Conservation (phyloP, 345 rosid species). For the Murraya koenigii region DNA sequence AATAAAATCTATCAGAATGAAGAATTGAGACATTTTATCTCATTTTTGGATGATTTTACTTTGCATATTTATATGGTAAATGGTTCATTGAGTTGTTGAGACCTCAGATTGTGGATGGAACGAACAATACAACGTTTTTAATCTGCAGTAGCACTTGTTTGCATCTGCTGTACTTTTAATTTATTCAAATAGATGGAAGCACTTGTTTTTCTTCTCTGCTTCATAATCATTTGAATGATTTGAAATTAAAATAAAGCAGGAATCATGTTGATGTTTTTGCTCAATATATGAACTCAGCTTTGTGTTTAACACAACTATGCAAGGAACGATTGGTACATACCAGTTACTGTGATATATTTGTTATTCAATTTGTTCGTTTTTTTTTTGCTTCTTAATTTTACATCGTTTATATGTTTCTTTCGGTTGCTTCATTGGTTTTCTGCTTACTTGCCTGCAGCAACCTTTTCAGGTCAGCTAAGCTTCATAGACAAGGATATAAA, state of each 20-base stretch:
- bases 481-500: constrained; percentile 11
- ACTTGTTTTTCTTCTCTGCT: not conserved
- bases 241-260: not conserved
- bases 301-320: not conserved
- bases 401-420: not conserved
- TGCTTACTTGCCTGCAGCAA: not conserved
- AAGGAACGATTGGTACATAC: not conserved
- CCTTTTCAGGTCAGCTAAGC: constrained; percentile 24
- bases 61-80: not conserved
- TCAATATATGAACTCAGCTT: not conserved
- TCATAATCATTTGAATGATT: not conserved
- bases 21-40: not conserved
- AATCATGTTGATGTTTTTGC: too few species aligned
- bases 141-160: not conserved
- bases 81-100: not conserved
- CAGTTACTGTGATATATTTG: not conserved
- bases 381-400: too few species aligned
- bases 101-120: not conserved
- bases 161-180: not conserved
- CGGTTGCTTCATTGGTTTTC: not conserved
- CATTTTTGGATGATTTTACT: not conserved
- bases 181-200: not conserved
- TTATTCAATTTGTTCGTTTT: not conserved
- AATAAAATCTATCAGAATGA: not conserved
- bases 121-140: not conserved